These are phyloP conservation scores for Akanthomyces uredinophilus DNA, from an alignment of 2,329 filamentous ascomycete genomes.

Conservation along the genomic window DNA sequence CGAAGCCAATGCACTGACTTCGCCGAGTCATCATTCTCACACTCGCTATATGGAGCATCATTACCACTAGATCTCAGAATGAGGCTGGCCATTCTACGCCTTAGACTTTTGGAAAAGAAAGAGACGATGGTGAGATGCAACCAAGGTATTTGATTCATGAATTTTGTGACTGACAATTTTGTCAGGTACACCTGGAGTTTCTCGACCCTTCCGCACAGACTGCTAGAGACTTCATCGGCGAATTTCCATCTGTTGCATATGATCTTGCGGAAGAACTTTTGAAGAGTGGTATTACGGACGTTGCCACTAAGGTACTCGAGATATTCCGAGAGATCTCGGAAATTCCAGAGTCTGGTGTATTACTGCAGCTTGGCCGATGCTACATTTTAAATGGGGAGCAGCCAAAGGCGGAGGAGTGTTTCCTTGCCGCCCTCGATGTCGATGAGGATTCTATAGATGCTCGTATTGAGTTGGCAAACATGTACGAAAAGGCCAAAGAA, in stretches of 20 bases:
- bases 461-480: conserved; percentile 71
- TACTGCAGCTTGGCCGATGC: conserved; percentile 60
- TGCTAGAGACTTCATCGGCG: conserved; percentile 45
- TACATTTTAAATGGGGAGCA: conserved; percentile 60
- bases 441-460: conserved; percentile 71
- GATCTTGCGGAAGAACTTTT: conserved; percentile 51
- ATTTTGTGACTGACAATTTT: conserved; percentile 11
- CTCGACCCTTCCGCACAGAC: conserved; percentile 58
- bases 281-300: conserved; percentile 22
- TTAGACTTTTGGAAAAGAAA: conserved; percentile 60
- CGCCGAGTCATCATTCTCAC: conserved; percentile 44
- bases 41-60: conserved; percentile 60
- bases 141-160: conserved; percentile 14
- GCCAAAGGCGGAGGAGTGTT: conserved; percentile 70
- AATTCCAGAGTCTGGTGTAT: conserved; percentile 45
- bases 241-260: conserved; percentile 75
- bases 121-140: conserved; percentile 64
- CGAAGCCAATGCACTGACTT: conserved; percentile 58
- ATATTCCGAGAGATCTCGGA: conserved; percentile 46
- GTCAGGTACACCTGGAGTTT: conserved; percentile 61
- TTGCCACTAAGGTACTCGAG: conserved; percentile 53
- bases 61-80: conserved; percentile 78
- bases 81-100: conserved; percentile 78
- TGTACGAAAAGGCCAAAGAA: conserved; percentile 73
- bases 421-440: conserved; percentile 66